phyloP scores from a whole-genome alignment of 164 flowering plant genomes.

The Macadamia integrifolia region DNA sequence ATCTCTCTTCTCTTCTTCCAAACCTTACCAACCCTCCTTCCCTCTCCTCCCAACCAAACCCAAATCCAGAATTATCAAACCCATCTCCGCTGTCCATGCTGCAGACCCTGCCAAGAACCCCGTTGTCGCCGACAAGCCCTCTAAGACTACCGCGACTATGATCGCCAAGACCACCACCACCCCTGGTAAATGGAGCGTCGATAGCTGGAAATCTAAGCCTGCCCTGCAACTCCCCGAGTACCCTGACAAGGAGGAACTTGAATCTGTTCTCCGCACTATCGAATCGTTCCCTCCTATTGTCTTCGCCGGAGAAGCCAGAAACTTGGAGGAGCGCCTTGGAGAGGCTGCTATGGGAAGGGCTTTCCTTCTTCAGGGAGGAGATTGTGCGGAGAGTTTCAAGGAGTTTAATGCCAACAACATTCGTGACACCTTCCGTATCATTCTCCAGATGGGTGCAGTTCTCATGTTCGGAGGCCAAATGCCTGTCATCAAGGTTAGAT shows the following conservation, averaged over 20 bases:
- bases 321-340: conserved; percentile 59
- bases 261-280: conserved; percentile 56
- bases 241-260: conserved; percentile 55
- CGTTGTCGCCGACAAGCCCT: conserved; percentile 14
- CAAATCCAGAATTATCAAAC: conserved; percentile 21
- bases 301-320: conserved; percentile 86
- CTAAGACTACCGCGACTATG: conserved; percentile 11
- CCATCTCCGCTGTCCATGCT: conserved; percentile 58
- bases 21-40: conserved; percentile 16
- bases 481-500: conserved; percentile 71
- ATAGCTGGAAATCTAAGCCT: conserved; percentile 77
- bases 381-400: conserved; percentile 93
- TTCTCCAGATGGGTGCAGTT: conserved; percentile 85
- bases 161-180: conserved; percentile 7
- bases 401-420: conserved; percentile 86
- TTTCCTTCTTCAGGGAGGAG: conserved; percentile 81
- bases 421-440: conserved; percentile 77
- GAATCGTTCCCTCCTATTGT: conserved; percentile 85
- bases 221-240: conserved; percentile 83
- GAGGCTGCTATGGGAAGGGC: conserved; percentile 86
- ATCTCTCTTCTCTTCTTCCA: conserved; percentile 18
- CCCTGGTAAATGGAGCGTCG: conserved; percentile 48
- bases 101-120: conserved; percentile 44
- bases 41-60: conserved; percentile 13
- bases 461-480: conserved; percentile 87